These are phyloP conservation scores for Mycena alexandri DNA, from an alignment of 768 basidiomycete species.

Conservation along the genomic window DNA sequence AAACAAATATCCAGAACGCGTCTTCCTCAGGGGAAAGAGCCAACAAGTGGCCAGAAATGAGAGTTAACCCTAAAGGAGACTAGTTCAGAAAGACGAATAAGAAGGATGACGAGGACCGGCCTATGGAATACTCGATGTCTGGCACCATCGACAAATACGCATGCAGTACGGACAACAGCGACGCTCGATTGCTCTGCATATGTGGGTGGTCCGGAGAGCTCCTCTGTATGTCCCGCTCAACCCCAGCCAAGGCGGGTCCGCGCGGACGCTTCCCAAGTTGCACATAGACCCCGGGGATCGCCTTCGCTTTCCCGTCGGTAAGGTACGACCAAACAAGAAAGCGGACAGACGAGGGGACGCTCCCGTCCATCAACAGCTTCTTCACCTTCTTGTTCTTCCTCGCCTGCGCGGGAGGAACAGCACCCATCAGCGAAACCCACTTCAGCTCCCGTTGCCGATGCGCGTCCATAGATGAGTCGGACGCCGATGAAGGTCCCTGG, in stretches of 20 bases:
- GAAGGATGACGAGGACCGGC: constrained; percentile 52
- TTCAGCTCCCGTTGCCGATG: constrained; percentile 82
- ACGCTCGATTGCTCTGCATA: constrained; percentile 66
- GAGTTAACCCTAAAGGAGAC: constrained; percentile 66
- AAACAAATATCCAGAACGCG: constrained; percentile 91
- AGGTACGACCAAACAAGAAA: constrained; percentile 89
- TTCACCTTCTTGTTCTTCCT: constrained; percentile 85
- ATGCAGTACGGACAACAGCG: constrained; percentile 70
- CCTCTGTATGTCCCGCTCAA: constrained; percentile 69
- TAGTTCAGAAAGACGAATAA: neutral
- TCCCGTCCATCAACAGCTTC: constrained; percentile 77
- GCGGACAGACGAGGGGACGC: constrained; percentile 83
- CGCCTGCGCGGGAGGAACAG: constrained; percentile 70
- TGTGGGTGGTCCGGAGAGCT: constrained; percentile 72
- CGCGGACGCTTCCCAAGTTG: constrained; percentile 69
- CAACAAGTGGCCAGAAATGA: constrained; percentile 79
- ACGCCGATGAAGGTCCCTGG: constrained; percentile 35
- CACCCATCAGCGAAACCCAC: constrained; percentile 77
- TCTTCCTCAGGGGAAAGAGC: constrained; percentile 88
- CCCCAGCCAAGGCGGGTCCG: constrained; percentile 62
- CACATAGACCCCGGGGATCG: constrained; percentile 76
- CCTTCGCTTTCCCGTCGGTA: constrained; percentile 80
- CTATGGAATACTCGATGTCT: constrained; percentile 76
- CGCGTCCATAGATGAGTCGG: constrained; percentile 64
- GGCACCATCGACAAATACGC: constrained; percentile 91